Conservation (phyloP, 2,329 filamentous ascomycete genomes). For the Mycosphaerella arachidis region DNA sequence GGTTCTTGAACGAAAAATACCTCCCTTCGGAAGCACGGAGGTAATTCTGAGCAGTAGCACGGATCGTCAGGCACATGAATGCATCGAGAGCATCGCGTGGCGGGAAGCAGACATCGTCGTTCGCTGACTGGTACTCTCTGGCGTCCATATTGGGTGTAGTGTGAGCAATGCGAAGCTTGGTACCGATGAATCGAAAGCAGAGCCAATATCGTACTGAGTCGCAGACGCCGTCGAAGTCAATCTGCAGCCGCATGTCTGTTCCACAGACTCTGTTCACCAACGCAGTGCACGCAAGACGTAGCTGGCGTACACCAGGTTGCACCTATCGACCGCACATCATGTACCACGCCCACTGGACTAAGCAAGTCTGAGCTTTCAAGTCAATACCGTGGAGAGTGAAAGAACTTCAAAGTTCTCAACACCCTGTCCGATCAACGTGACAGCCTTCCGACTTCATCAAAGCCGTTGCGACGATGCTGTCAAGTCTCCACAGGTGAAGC, state of each 20-base stretch:
- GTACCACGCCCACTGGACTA: no score
- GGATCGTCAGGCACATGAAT: background rate
- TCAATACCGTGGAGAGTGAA: background rate
- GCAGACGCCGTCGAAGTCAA: background rate
- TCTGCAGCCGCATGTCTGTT: background rate
- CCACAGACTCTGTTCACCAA: background rate
- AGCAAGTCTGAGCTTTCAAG: background rate
- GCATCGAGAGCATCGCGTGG: background rate
- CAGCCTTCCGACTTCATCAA: background rate
- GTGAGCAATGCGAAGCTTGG: background rate
- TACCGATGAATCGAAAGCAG: background rate
- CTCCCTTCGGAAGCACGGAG: no score
- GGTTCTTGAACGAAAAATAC: background rate
- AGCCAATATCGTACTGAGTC: background rate
- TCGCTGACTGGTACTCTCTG: background rate
- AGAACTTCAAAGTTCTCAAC: background rate
- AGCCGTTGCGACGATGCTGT: background rate
- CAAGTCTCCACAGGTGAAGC: background rate
- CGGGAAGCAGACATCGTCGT: background rate
- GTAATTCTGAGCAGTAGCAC: background rate
- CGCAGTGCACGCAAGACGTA: no score
- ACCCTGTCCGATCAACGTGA: slow-evolving; percentile 2
- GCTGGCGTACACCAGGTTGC: no score
- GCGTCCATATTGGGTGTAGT: background rate
- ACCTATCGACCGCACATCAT: no score